Conservation (phyloP, 1,284 basidiomycete genomes). For the Rhodotorula sp. region DNA sequence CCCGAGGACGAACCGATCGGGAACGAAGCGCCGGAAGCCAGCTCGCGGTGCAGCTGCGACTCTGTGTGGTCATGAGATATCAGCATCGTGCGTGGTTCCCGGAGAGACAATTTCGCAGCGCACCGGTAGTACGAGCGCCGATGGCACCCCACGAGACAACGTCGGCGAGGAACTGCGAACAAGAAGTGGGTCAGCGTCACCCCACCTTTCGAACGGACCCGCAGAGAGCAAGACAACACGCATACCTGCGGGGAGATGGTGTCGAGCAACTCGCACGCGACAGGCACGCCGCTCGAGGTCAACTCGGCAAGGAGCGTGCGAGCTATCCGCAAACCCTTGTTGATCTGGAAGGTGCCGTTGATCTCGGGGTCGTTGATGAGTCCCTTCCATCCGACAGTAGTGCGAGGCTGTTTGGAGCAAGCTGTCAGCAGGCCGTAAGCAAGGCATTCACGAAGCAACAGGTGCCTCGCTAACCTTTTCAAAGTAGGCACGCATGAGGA, state of each 20-base stretch:
- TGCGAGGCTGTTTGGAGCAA: constrained; percentile 62
- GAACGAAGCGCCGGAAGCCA: constrained; percentile 84
- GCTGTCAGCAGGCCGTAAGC: constrained; percentile 47
- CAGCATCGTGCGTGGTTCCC: background rate
- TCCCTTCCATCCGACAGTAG: constrained; percentile 74
- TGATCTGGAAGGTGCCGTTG: constrained; percentile 92
- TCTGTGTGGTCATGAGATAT: constrained; percentile 47
- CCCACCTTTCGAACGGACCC: background rate
- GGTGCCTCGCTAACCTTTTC: constrained; percentile 44
- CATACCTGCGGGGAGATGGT: constrained; percentile 50
- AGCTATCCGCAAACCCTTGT: constrained; percentile 85
- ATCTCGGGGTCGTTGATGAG: constrained; percentile 54
- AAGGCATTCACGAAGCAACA: too few relatives aligned
- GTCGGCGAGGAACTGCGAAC: constrained; percentile 56
- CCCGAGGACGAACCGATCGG: constrained; percentile 59
- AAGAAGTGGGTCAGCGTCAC: background rate
- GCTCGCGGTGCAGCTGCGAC: constrained; percentile 87
- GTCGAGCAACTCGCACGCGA: constrained; percentile 89
- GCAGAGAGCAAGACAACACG: constrained; percentile 21
- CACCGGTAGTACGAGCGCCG: constrained; percentile 85
- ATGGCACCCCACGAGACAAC: constrained; percentile 96
- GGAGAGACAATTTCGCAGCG: background rate
- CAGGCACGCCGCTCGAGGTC: constrained; percentile 81
- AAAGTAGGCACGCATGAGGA: constrained; percentile 96
- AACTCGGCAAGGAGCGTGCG: constrained; percentile 86